A percentile compares a stretch with the other conserved stretches of the same genome.
Evolutionary conservation across 805 yeast species (phyloP).

Genomic region (Myxozyma nipponensis): DNA sequence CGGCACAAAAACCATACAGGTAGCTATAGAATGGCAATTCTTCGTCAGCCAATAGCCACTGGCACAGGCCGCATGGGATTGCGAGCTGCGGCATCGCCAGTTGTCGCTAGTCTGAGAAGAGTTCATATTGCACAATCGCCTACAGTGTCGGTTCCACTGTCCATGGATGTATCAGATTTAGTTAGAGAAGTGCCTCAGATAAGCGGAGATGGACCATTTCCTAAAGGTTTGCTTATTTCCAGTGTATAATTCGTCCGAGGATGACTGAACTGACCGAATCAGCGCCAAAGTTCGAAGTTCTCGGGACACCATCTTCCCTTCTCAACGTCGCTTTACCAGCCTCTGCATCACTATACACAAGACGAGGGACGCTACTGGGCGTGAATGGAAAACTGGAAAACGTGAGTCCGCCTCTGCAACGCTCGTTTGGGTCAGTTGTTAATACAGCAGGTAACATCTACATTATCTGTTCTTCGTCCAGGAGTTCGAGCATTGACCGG

Average conservation of each 20-base stretch:
- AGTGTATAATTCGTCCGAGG: neutral
- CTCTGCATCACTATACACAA: constrained; percentile 40
- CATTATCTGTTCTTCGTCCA: constrained; percentile 29
- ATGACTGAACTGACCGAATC: no score
- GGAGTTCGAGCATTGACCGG: constrained; percentile 30
- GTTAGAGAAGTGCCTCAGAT: constrained; percentile 27
- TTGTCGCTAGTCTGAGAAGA: constrained; percentile 3
- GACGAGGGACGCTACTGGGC: constrained; percentile 45
- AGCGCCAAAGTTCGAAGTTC: constrained; percentile 42
- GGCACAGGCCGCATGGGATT: neutral
- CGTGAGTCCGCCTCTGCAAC: constrained; percentile 9
- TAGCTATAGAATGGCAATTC: neutral
- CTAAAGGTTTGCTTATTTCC: constrained; percentile 20
- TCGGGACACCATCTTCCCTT: constrained; percentile 44
- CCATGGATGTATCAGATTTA: constrained; percentile 30
- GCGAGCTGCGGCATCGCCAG: neutral
- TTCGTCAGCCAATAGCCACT: neutral
- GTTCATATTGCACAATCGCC: constrained; percentile 46
- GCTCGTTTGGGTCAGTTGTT: neutral
- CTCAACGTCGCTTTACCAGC: constrained; percentile 45
- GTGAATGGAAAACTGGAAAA: constrained; percentile 42
- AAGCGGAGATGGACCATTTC: constrained; percentile 32
- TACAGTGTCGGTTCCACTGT: constrained; percentile 28
- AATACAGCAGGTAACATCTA: constrained; percentile 30
- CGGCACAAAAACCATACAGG: neutral